A percentile compares a stretch with the other conserved stretches of the same genome.
phyloP scores from a whole-genome alignment of 352 stramenopile genomes.

The Globisporangium middletonii region DNA sequence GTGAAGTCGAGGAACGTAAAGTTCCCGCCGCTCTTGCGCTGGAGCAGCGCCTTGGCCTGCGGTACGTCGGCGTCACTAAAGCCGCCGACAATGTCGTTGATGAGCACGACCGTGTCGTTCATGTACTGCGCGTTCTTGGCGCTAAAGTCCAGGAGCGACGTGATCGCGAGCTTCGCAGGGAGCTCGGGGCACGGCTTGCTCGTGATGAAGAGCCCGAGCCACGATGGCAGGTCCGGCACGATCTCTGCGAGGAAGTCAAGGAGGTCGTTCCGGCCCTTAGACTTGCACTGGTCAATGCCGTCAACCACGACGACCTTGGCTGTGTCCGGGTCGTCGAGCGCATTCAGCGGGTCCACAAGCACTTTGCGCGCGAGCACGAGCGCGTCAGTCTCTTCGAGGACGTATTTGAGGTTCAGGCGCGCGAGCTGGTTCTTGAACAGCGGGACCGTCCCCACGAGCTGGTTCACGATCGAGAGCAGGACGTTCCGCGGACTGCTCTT shows the following conservation, averaged over 20 bases:
- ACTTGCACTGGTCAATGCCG: conserved; percentile 63
- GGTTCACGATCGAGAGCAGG: conserved; percentile 76
- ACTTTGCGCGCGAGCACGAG: conserved; percentile 65
- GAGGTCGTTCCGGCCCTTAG: conserved; percentile 50
- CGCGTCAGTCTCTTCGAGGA: conserved; percentile 69
- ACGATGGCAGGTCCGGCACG: conserved; percentile 54
- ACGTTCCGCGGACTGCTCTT: conserved; percentile 68
- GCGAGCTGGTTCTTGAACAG: conserved; percentile 79
- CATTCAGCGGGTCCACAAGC: conserved; percentile 63
- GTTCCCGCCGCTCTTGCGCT: conserved; percentile 68
- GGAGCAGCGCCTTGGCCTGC: conserved; percentile 47
- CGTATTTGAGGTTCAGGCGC: conserved; percentile 76
- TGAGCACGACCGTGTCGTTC: conserved; percentile 40
- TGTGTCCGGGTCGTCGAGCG: conserved; percentile 57
- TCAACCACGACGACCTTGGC: conserved; percentile 68
- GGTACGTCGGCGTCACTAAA: conserved; percentile 37
- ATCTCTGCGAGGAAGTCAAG: conserved; percentile 60
- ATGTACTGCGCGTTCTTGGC: conserved; percentile 52
- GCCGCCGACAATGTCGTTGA: conserved; percentile 49
- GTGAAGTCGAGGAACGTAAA: conserved; percentile 81
- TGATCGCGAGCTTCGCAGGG: conserved; percentile 47
- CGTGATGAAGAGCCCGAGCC: conserved; percentile 65
- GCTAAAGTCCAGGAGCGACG: conserved; percentile 73
- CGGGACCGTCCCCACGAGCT: conserved; percentile 60
- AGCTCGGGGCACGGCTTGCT: conserved; percentile 65